phyloP scores from a whole-genome alignment of 176 grass and related monocot genomes.

The Oryza rufipogon region DNA sequence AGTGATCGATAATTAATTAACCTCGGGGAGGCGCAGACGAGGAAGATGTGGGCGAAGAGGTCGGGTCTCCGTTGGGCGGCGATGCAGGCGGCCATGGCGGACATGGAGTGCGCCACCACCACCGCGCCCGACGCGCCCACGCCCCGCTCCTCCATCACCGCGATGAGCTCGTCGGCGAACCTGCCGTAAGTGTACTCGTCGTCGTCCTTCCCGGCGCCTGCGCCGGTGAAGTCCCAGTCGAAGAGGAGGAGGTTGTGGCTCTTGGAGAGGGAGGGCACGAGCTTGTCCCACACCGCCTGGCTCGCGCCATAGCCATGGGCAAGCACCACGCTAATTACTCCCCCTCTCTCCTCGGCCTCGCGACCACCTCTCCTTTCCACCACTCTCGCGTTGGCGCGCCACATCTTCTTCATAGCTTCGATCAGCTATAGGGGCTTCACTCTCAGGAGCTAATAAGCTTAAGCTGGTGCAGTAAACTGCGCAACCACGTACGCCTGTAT shows the following conservation, averaged over 20 bases:
- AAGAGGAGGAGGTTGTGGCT: slow-evolving; percentile 60
- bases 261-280: slow-evolving; percentile 48
- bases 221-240: slow-evolving; percentile 77
- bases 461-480: no score
- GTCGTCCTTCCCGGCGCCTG: neutral
- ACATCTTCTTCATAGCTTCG: neutral
- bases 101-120: slow-evolving; percentile 74
- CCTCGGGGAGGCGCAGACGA: slow-evolving; percentile 73
- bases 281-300: slow-evolving; percentile 65
- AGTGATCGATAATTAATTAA: no score
- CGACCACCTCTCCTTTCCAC: slow-evolving; percentile 34
- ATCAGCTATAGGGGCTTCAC: neutral
- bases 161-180: slow-evolving; percentile 65
- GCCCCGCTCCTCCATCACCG: slow-evolving; percentile 56
- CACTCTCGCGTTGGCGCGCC: slow-evolving; percentile 59
- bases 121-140: slow-evolving; percentile 32
- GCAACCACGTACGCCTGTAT: neutral
- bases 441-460: neutral
- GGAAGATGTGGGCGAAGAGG: slow-evolving; percentile 74
- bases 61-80: slow-evolving; percentile 61
- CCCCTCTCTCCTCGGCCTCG: neutral
- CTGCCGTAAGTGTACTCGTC: slow-evolving; percentile 41
- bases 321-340: slow-evolving; percentile 50
- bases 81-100: slow-evolving; percentile 75
- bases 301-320: slow-evolving; percentile 73